These are phyloP conservation scores for Podosphaera fusca DNA, from an alignment of 2,329 filamentous ascomycete genomes.

Conservation along the genomic window DNA sequence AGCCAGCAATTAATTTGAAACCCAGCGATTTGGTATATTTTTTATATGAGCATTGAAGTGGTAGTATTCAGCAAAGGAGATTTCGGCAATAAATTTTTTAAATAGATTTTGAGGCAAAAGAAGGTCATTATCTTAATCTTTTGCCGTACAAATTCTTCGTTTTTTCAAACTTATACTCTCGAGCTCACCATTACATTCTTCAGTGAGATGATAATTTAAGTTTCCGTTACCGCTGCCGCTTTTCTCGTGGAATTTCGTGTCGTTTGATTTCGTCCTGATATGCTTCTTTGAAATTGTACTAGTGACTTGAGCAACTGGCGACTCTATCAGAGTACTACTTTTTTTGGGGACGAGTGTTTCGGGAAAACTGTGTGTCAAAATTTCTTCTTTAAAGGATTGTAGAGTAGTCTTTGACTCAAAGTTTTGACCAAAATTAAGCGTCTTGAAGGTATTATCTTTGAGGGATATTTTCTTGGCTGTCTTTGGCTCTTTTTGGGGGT, in stretches of 20 bases:
- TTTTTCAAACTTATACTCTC: not conserved
- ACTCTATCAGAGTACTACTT: not conserved
- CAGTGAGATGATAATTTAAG: not conserved
- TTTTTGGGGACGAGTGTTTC: not conserved
- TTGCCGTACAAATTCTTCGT: not conserved
- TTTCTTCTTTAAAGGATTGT: not conserved
- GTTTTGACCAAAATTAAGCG: not conserved
- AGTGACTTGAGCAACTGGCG: not conserved
- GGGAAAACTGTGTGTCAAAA: not conserved
- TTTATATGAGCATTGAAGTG: no score
- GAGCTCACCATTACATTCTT: not conserved
- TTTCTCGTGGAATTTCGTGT: not conserved
- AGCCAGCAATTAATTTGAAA: no score
- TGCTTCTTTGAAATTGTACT: not conserved
- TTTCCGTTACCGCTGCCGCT: not conserved
- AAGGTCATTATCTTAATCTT: not conserved
- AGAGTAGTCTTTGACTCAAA: not conserved
- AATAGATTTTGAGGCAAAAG: not conserved
- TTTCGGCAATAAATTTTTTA: no score
- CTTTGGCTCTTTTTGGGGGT: not conserved
- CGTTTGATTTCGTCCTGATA: not conserved
- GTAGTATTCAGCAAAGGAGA: no score
- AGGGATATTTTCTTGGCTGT: not conserved
- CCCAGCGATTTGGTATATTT: no score
- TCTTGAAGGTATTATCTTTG: not conserved